A percentile compares a stretch with the other conserved stretches of the same genome.
Evolutionary conservation across 192 early-diverging fungal species (phyloP).

Genomic region (Mortierella antarctica): DNA sequence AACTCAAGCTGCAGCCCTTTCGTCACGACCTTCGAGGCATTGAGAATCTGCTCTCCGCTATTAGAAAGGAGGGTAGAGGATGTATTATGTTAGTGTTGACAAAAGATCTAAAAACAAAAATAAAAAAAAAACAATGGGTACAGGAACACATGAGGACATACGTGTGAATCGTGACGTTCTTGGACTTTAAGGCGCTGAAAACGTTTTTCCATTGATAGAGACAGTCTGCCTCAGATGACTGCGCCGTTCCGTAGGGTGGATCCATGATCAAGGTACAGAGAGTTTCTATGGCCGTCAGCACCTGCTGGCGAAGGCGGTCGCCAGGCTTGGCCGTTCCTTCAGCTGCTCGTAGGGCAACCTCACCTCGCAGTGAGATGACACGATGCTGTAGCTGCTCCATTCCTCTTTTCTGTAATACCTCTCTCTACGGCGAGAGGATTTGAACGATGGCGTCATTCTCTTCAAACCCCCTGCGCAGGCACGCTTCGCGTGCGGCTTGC

Average conservation of each 20-base stretch:
- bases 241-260: slow-evolving; percentile 6
- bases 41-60: not conserved
- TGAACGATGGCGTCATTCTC: too few species aligned
- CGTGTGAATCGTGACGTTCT: not conserved
- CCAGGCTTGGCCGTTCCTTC: slow-evolving; percentile 2
- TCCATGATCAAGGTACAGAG: slow-evolving; percentile 16
- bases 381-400: not conserved
- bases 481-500: not conserved
- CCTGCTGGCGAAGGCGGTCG: slow-evolving; percentile 5
- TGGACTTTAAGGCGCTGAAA: not conserved
- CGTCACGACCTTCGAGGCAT: too few species aligned
- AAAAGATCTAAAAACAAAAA: not conserved
- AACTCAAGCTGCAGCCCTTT: too few species aligned
- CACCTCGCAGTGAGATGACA: not conserved
- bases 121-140: not conserved
- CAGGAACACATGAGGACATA: not conserved
- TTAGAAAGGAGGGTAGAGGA: not conserved
- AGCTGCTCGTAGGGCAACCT: slow-evolving; percentile 1
- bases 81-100: too few species aligned
- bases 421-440: not conserved
- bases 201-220: not conserved
- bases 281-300: slow-evolving; percentile 1
- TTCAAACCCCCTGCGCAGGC: too few species aligned
- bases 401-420: not conserved
- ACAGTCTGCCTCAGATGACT: slow-evolving; percentile 7